Base-by-base conservation (phyloP, 176 grass and related monocot species). In the Oryza punctata region DNA sequence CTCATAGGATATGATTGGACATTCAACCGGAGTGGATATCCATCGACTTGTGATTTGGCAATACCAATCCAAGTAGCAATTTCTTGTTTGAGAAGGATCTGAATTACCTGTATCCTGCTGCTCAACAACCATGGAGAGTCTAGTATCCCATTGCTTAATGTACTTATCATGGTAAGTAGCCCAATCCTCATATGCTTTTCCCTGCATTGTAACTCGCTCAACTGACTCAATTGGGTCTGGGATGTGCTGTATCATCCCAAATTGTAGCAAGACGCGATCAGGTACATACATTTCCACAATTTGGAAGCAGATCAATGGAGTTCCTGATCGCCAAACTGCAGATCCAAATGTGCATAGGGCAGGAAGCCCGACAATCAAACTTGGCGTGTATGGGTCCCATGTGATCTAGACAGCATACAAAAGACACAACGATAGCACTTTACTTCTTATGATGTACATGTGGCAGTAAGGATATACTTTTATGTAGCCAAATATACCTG, bases 241-340 rank as follows among this genome's bases (percentile, higher is more conserved):
- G 65, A 90, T 86, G 28, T 90, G 88, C 46, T 86, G 84, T 26
- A 79, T 18, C 84, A 86, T 90, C 67, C 88, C 84, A 37, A 90
- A 86, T 41, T 90, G 84, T 78, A 82, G 73, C 27, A 86, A 78
- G 27, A 79, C 79, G 32, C 79, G 88, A 82, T 86, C 84, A 44
- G 84, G 88, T 27, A 79, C 84, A 74, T 90, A 79, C 84, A 90
- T 90, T 82, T 90, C 88, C 68, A 86, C 84, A 63, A 90, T 78
- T 41, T 86, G 84, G 79, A 86, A 86, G 84, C 84, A 86, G 84
- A 86, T 90, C 45, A 86, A 73, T 12, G 88, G 84, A 69, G 68
- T 78, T 70, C 84, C 73, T 68, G 79, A 78, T 61, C 0, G 46
- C 74, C 88, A 90, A 24, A 90, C 84, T 29, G 45, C 73, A 60